Base-by-base conservation (phyloP, 1,139 yeast genomes). In the Hanseniaspora uvarum region DNA sequence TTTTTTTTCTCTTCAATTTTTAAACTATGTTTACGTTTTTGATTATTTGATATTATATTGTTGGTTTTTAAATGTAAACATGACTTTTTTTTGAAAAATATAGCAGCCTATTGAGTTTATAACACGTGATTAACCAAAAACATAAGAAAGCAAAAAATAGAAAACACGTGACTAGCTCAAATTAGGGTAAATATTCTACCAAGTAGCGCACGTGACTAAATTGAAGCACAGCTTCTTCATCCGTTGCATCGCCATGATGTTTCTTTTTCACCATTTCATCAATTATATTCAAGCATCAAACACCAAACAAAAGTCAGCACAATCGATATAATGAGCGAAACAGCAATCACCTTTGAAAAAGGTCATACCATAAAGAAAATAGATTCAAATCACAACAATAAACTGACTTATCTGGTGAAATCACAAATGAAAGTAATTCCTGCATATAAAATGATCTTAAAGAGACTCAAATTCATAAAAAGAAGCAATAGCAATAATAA, bases 381-480 rank as follows among this genome's bases (percentile, higher is more conserved):
- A 12, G 26, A 30, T 7, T 21, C 44, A 18, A 36, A 21, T 18
- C 37, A 28, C 10, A 28, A n/a, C 7, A 14, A 24, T 11, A 41
- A 34, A 43, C 48, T 50, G 2, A 19, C 23, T 4, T 50, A 43
- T 30, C 38, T 50, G 4, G 44, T 50, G 19, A 50, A 43, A 33
- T 39, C 46, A 5, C 38, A 43, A 18, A 50, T 50, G 53, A 50
- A 50, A 30, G 38, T 50, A 12, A 26, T 50, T 6, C 48, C 53
- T n/a, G 53, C 53, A 14, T 50, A 30, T 19, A 50, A 50, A 30
- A 50, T 50, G 53, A 43, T 50, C 6, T 10, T 36, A 3, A 50
- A 50, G 37, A 36, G 53, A 50, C 23, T 50, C 6, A 43, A 41
- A 5, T 50, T 43, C 33, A 26, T 43, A 2, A 50, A 41, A 30